A percentile compares a stretch with the other conserved stretches of the same genome.
These are phyloP conservation scores for Tolypocladium tropicale DNA, from an alignment of 2,329 filamentous ascomycete genomes.

Conservation along the genomic window DNA sequence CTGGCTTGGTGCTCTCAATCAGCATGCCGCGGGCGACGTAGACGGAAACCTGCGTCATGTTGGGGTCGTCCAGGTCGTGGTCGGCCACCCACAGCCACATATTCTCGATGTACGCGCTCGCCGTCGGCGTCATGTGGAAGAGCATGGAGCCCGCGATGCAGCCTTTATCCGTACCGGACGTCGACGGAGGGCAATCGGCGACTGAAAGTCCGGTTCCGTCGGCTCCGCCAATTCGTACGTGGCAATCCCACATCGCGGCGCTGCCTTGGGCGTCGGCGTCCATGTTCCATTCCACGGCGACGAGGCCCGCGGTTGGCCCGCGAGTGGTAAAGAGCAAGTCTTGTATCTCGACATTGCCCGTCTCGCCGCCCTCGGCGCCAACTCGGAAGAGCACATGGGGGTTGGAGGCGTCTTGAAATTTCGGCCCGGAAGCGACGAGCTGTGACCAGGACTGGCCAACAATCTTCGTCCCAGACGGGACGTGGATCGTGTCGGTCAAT, in stretches of 20 bases:
- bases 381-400: no score
- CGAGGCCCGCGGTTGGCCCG: background rate
- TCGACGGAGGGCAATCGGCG: background rate
- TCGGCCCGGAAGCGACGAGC: background rate
- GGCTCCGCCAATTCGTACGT: background rate
- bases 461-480: background rate
- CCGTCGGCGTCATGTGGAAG: background rate
- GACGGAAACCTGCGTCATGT: background rate
- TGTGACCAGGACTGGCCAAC: background rate
- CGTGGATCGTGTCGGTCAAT: background rate
- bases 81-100: background rate
- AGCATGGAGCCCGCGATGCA: background rate
- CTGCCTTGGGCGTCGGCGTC: background rate
- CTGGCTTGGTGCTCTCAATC: background rate
- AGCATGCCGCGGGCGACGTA: background rate
- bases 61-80: background rate
- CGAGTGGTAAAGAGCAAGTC: background rate
- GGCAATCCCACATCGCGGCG: background rate
- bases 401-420: background rate
- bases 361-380: no score
- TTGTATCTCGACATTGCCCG: background rate
- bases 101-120: background rate
- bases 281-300: background rate
- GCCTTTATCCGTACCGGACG: background rate
- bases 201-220: background rate